Conservation (phyloP, 345 rosid species). For the Citrus sp. region DNA sequence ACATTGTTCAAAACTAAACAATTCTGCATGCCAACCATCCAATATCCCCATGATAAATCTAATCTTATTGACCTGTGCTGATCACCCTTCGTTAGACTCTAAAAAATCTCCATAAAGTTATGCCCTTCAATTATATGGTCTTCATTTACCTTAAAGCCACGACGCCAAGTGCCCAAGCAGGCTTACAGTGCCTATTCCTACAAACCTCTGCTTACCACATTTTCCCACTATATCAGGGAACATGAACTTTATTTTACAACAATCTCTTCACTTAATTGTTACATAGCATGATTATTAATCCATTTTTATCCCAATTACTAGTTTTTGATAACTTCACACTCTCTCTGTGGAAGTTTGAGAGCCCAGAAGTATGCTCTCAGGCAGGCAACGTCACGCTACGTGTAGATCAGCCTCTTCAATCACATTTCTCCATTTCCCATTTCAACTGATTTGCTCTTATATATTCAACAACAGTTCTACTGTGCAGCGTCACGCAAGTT, state of each 20-base stretch:
- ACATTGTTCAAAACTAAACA: neutral
- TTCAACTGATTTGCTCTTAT: too few species aligned
- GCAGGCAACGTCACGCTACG: too few species aligned
- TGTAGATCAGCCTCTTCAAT: too few species aligned
- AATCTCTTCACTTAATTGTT: neutral
- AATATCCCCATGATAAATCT: neutral
- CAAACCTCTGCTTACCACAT: neutral
- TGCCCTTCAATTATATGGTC: neutral
- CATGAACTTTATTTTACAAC: neutral
- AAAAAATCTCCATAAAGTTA: neutral
- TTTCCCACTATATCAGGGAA: neutral
- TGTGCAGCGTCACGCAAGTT: too few species aligned
- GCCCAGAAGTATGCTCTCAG: too few species aligned
- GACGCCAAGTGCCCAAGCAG: neutral
- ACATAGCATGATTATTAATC: too few species aligned
- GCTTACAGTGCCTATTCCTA: neutral
- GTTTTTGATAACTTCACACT: too few species aligned
- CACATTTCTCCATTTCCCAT: too few species aligned
- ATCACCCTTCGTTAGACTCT: neutral
- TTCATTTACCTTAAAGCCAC: neutral
- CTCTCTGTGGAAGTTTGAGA: too few species aligned
- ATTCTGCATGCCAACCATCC: neutral
- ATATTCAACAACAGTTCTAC: too few species aligned
- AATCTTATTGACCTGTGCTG: neutral
- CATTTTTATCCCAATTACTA: too few species aligned